Base-by-base conservation (phyloP, 495 filamentous ascomycete species). In the Coniosporium apollinis region DNA sequence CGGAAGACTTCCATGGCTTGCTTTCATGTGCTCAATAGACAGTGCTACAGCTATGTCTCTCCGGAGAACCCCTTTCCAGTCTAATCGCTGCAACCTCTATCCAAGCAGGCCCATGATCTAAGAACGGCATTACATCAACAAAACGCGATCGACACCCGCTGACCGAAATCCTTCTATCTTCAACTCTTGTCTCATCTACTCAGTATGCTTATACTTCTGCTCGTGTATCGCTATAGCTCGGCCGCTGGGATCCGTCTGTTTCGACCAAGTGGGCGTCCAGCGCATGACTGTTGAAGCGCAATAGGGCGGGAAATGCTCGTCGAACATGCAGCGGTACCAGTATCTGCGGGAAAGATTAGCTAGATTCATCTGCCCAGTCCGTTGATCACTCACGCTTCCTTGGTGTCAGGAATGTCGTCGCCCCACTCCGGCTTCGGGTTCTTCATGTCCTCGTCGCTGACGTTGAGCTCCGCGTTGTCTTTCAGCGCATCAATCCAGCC, bases 401-500 rank as follows among this genome's bases (percentile, higher is more conserved):
- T 97, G 45, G 75, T 82, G 50, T 94, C 85, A 30, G 89, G 89
- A 38, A 91, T 70, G 48, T 97, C 89, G 33, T 58, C 57, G 22
- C 82, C 87, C 89, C 89, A 97, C 56, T 93, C 84, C 19, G 80
- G 71, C 69, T 93, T 94, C 33, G 87, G 85, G 67, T 84, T 82
- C 66, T 82, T 82, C 74, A 97, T 75, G 73, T 91, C 84, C 66
- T 96, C 89, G 51, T 94, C 85, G 16, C 79, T 87, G 28, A 97
- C 79, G 26, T 87, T 69, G 37, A 71, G 51, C 59, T 87, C 83
- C 41, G 89, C 91, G 42, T 76, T 74, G 55, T 94, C 91, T 67
- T 94, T 97, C 30, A 97, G 69, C 11, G 74, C 81, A 53, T 97
- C 91, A 58, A 96, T 94, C 89, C 89, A 97, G 42, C 91, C 85